These are phyloP conservation scores for Xylaria sp. DNA, from an alignment of 2,329 filamentous ascomycete species.

Conservation along the genomic window DNA sequence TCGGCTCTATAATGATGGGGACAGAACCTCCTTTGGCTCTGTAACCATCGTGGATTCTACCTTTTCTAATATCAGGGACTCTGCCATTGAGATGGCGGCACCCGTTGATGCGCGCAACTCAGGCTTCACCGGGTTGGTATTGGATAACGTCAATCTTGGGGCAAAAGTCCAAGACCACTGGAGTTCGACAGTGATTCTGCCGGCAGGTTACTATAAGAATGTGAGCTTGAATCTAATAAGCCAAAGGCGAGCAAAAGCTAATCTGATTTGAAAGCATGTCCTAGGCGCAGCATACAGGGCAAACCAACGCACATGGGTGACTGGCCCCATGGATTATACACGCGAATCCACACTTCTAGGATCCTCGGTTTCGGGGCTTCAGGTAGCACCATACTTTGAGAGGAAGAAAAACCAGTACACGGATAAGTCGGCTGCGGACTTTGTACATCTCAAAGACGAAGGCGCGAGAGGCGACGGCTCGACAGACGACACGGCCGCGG, in stretches of 20 bases:
- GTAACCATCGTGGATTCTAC: constrained; percentile 22
- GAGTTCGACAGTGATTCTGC: constrained; percentile 16
- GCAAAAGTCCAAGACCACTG: constrained; percentile 24
- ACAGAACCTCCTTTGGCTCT: constrained; percentile 44
- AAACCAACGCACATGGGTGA: constrained; percentile 10
- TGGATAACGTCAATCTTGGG: constrained; percentile 28
- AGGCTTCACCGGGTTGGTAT: constrained; percentile 23
- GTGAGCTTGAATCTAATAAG: not conserved
- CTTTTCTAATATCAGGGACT: constrained; percentile 15
- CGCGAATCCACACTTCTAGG: constrained; percentile 22
- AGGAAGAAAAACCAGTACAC: constrained; percentile 82
- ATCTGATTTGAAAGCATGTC: constrained; percentile 14
- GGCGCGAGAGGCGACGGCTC: constrained; percentile 78
- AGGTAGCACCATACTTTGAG: constrained; percentile 67
- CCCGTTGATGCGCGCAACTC: constrained; percentile 10
- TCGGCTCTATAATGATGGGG: constrained; percentile 52
- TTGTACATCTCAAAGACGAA: constrained; percentile 73
- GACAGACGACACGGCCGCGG: constrained; percentile 77
- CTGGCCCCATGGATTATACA: constrained; percentile 13
- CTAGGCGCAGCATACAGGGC: constrained; percentile 13
- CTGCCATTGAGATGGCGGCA: constrained; percentile 24
- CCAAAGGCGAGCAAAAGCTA: not conserved
- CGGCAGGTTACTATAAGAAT: constrained; percentile 24
- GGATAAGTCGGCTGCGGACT: constrained; percentile 63
- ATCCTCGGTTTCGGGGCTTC: constrained; percentile 14